Conservation (phyloP, 1,139 yeast genomes). For the Lodderomyces pseudojiufengensis region DNA sequence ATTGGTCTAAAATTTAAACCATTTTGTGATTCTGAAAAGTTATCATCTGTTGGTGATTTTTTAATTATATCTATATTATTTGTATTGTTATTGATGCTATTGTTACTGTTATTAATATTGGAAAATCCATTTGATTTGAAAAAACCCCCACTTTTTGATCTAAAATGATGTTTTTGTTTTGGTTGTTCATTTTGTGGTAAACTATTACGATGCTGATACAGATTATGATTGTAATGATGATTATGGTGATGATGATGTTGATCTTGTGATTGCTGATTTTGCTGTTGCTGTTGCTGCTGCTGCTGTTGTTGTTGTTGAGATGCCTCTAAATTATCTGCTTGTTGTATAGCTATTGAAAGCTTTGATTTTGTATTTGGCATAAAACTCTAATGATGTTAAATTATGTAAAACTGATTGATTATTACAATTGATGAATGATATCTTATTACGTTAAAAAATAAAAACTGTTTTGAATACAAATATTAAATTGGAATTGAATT, state of each 20-base stretch:
- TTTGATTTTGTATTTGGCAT: slow-evolving; percentile 37
- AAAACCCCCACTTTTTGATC: slow-evolving; percentile 4
- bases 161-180: slow-evolving; percentile 4
- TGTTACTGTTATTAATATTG: neutral
- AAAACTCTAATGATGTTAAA: neutral
- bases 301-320: slow-evolving; percentile 4
- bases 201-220: neutral
- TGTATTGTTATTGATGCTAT: neutral
- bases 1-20: slow-evolving; percentile 11
- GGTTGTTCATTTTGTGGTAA: neutral
- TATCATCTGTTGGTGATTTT: neutral
- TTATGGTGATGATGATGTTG: slow-evolving; percentile 3
- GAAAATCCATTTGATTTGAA: neutral
- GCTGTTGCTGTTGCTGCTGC: neutral
- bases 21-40: slow-evolving; percentile 5
- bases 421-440: neutral
- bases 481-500: neutral
- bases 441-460: no score
- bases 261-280: neutral
- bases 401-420: neutral
- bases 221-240: slow-evolving; percentile 2
- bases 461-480: neutral
- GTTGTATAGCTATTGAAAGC: slow-evolving; percentile 44
- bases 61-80: no score
- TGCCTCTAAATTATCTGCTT: slow-evolving; percentile 27